Base-by-base conservation (phyloP, 225 moss, liverwort and hornwort genomes). In the Ulota crispa region DNA sequence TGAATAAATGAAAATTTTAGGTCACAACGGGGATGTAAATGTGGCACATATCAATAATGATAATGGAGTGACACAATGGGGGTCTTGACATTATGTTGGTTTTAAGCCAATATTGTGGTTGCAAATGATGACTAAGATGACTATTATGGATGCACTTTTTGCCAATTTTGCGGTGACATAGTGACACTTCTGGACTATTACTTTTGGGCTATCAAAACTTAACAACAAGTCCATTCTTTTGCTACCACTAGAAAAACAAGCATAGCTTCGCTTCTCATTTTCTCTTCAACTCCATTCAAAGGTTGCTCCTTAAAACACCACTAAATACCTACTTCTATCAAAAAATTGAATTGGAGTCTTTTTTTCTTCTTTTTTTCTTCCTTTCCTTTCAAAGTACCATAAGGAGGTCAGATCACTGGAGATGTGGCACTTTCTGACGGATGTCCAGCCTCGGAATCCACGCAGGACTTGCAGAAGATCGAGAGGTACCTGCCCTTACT, bases 401-500 rank as follows among this genome's bases (percentile, higher is more conserved):
- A 20, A 20, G 8, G 54, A 54, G n/a, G n/a, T 56, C 56, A 56
- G 9, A 3, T 56, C 56, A 56, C 23, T 9, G 11, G 43, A 43
- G 43, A 43, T 43, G 43, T 43, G 13, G 43, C 43, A 43, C 43
- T 43, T 57, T 57, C 24, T 24, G 24, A 57, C 55, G 92, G 83
- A 91, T 31, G 45, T 7, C 1, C 85, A 86, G 43, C 85, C 41
- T 37, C 31, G 18, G 21, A 67, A 81, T 2, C 31, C 12, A 26
- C 52, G 68, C 78, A 98, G 97, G 92, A 98, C 87, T 80, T 98
- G 81, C 85, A 82, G 87, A 81, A 94, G 90, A 78, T 78, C 65
- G 98, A 98, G 87, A 83, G 90, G 63, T 95, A 98, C 84, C 78
- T 95, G 43, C 94, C 98, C 2, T 75, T 95, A 77, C 88, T 98